Percentiles rank a stretch among this genome's conserved stretches.
These are phyloP conservation scores for Corynascus novoguineensis DNA, from an alignment of 495 filamentous ascomycete genomes.

Conservation along the genomic window DNA sequence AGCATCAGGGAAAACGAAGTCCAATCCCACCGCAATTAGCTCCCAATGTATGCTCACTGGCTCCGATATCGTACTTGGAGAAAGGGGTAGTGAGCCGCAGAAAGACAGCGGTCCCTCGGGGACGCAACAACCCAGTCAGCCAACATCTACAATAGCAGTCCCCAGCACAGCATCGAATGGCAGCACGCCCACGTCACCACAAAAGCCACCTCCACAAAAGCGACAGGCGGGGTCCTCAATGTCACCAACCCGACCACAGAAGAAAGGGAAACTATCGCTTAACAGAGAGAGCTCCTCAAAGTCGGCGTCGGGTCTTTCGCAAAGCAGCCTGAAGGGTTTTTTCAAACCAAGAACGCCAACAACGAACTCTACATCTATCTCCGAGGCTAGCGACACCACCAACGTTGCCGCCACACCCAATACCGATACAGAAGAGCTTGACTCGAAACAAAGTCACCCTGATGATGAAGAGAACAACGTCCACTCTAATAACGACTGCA, in stretches of 20 bases:
- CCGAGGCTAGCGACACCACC: background rate
- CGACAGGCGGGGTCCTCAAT: constrained; percentile 26
- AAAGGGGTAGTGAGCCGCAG: background rate
- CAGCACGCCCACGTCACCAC: constrained; percentile 13
- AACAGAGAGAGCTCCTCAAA: constrained; percentile 36
- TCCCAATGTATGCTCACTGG: background rate
- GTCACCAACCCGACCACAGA: constrained; percentile 29
- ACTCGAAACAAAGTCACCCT: background rate
- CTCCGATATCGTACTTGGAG: background rate
- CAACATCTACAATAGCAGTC: constrained; percentile 1
- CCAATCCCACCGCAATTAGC: constrained; percentile 5
- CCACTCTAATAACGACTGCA: background rate
- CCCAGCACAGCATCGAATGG: background rate
- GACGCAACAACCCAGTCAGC: constrained; percentile 10
- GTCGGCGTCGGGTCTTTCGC: constrained; percentile 43
- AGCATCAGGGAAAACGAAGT: constrained; percentile 12
- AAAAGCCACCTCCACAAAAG: constrained; percentile 27
- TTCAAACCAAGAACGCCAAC: constrained; percentile 57
- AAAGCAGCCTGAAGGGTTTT: constrained; percentile 77
- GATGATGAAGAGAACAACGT: background rate
- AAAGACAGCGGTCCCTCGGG: background rate
- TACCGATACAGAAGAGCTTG: too few relatives aligned
- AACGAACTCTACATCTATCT: constrained; percentile 19
- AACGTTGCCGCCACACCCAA: background rate
- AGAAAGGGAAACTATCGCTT: constrained; percentile 34